phyloP scores from a whole-genome alignment of 129 eudicot species.

The Lactuca saligna region DNA sequence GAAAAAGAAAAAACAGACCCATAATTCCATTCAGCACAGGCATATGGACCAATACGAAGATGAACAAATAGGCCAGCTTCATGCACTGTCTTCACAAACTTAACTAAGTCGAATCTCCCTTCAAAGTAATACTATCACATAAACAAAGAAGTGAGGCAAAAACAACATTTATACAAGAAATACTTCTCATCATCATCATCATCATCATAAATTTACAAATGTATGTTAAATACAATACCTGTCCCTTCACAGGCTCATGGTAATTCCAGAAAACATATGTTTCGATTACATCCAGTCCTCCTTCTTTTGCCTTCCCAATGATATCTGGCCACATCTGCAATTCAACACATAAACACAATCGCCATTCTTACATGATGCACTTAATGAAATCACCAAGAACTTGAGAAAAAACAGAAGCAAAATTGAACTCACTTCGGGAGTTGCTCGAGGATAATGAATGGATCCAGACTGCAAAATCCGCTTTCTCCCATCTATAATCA shows the following conservation, averaged over 20 bases:
- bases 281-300: constrained; percentile 81
- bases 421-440: constrained; percentile 62
- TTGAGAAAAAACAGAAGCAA: not conserved
- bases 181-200: too few species aligned
- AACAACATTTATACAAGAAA: not conserved
- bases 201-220: constrained; percentile 1
- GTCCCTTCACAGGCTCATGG: constrained; percentile 79
- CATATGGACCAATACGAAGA: constrained; percentile 84
- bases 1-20: constrained; percentile 44
- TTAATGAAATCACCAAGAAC: not conserved
- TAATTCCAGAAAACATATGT: constrained; percentile 82
- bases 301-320: constrained; percentile 66
- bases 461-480: constrained; percentile 78
- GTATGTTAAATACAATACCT: constrained; percentile 37
- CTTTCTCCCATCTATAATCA: constrained; percentile 74
- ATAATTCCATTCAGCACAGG: constrained; percentile 88
- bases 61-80: constrained; percentile 80
- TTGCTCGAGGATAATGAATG: constrained; percentile 71
- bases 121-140: constrained; percentile 60
- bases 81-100: constrained; percentile 65
- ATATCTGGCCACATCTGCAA: constrained; percentile 74
- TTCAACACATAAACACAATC: constrained; percentile 20
- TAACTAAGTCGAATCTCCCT: constrained; percentile 76
- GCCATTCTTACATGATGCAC: constrained; percentile 7
- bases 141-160: not conserved